These are phyloP conservation scores for Pseudopithomyces chartarum DNA, from an alignment of 2,329 filamentous ascomycete species.

Conservation along the genomic window DNA sequence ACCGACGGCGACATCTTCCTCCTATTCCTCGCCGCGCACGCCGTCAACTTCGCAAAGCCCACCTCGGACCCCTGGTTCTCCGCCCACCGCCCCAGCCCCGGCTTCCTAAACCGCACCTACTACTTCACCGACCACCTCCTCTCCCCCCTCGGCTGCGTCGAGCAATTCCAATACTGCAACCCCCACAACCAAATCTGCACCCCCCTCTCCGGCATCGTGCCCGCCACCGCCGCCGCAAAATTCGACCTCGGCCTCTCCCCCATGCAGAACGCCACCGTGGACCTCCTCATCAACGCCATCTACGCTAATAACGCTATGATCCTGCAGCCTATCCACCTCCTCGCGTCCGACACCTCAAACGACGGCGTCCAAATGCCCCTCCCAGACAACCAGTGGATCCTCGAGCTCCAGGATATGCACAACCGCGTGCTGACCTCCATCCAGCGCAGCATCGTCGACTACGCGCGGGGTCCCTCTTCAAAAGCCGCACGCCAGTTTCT, in stretches of 20 bases:
- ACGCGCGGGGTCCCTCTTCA: slow-evolving; percentile 1
- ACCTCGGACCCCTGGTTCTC: slow-evolving; percentile 15
- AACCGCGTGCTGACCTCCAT: slow-evolving; percentile 27
- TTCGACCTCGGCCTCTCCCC: slow-evolving; percentile 3
- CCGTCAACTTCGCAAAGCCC: slow-evolving; percentile 7
- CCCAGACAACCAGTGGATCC: slow-evolving; percentile 35
- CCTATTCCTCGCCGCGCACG: slow-evolving; percentile 5
- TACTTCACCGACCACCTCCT: slow-evolving; percentile 7
- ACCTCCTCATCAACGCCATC: slow-evolving; percentile 6
- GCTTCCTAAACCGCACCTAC: background rate
- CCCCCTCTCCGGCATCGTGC: slow-evolving; percentile 8
- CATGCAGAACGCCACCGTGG: slow-evolving; percentile 7
- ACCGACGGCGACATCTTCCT: slow-evolving; percentile 9
- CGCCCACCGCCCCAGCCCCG: slow-evolving; percentile 2
- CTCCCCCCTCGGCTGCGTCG: slow-evolving; percentile 10
- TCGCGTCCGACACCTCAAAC: slow-evolving; percentile 2
- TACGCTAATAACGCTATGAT: slow-evolving; percentile 5
- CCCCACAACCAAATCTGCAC: slow-evolving; percentile 3
- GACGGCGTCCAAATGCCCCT: slow-evolving; percentile 15
- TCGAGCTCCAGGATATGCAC: slow-evolving; percentile 34
- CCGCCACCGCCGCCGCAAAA: slow-evolving; percentile 9
- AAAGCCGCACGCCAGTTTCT: slow-evolving; percentile 8
- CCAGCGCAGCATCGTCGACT: slow-evolving; percentile 21
- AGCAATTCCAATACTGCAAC: slow-evolving; percentile 4
- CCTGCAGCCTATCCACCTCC: background rate